Evolutionary conservation across 495 filamentous ascomycete genomes (phyloP), one percentile per base, ranked within the genome.

Genomic region (Chaetomidium leptoderma): DNA sequence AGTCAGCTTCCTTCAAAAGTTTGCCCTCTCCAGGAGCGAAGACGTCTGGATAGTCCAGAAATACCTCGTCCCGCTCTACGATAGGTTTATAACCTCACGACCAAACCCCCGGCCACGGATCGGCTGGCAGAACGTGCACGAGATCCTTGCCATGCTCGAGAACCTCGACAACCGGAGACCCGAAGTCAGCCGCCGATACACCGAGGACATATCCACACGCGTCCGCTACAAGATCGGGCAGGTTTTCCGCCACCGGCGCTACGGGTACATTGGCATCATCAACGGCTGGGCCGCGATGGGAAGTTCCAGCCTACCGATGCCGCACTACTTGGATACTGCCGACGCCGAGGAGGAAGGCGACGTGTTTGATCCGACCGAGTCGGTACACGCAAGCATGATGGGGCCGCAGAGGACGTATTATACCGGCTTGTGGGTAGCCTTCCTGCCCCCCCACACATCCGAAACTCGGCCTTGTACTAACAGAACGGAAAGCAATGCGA

Each of bases 211-310:
- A 64, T 50, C 62, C 53, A 19, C 66, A 14, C 63, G 64, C 11
- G 83, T 90, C n/a, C 76, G 68, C 53, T 92, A 87, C 72, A 81
- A 77, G 54, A 82, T 98, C 44, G 93, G 93, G 4, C 87, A 93
- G 61, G 81, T 95, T 3, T 93, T 97, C 66, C 78, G 76, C 51
- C 93, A 97, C 67, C 85, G 78, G 63, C 81, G 89, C 46, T 97
- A 96, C 71, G 70, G 78, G 23, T 96, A 93, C 66, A 74, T 79
- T 23, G 91, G 86, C 21, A 77, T 95, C 11, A 89, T 98, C 59
- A 87, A 85, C 11, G 92, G 92, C 17, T 98, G 93, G 93, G 87
- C 91, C 56, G 69, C 77, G 0, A 77, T 70, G 39, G 73, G 71
- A 17, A 65, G 60, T 2, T 48, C 55, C 5, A 58, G 49, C 14